phyloP scores from a whole-genome alignment of 2,329 filamentous ascomycete genomes.

The Cladosporium oxysporum region DNA sequence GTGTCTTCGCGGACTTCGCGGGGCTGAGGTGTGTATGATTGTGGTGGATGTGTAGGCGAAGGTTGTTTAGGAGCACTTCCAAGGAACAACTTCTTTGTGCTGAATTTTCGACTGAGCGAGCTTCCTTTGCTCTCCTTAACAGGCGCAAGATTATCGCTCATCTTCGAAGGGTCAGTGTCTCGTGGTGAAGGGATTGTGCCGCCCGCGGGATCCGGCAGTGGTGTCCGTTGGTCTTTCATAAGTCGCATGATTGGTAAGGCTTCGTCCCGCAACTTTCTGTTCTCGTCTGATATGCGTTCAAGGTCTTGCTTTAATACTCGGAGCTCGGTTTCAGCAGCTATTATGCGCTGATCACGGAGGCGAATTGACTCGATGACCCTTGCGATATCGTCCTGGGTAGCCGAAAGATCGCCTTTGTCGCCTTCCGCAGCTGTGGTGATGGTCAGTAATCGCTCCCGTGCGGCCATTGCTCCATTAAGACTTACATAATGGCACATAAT shows the following conservation, averaged over 20 bases:
- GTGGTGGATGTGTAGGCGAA: slow-evolving; percentile 50
- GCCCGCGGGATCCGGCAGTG: slow-evolving; percentile 62
- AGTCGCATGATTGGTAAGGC: slow-evolving; percentile 86
- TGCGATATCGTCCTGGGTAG: slow-evolving; percentile 90
- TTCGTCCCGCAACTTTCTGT: slow-evolving; percentile 84
- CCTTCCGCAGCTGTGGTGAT: slow-evolving; percentile 74
- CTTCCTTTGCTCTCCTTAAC: slow-evolving; percentile 43
- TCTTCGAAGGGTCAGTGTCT: slow-evolving; percentile 31
- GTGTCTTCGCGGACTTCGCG: slow-evolving; percentile 37
- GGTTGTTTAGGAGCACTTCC: slow-evolving; percentile 51
- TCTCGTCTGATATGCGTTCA: slow-evolving; percentile 68
- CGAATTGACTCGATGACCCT: slow-evolving; percentile 87
- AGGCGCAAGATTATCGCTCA: slow-evolving; percentile 30
- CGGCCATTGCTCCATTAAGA: background rate
- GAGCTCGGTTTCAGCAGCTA: slow-evolving; percentile 78
- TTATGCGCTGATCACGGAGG: slow-evolving; percentile 86
- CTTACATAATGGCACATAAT: slow-evolving; percentile 74
- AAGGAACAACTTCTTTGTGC: slow-evolving; percentile 55
- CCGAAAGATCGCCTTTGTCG: slow-evolving; percentile 79
- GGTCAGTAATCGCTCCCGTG: slow-evolving; percentile 24
- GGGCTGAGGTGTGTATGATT: slow-evolving; percentile 31
- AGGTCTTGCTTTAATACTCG: slow-evolving; percentile 65
- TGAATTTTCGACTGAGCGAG: slow-evolving; percentile 54
- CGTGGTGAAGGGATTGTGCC: slow-evolving; percentile 37
- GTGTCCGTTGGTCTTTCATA: slow-evolving; percentile 88